Conservation (phyloP, 768 basidiomycete genomes). For the Boletus sp. region DNA sequence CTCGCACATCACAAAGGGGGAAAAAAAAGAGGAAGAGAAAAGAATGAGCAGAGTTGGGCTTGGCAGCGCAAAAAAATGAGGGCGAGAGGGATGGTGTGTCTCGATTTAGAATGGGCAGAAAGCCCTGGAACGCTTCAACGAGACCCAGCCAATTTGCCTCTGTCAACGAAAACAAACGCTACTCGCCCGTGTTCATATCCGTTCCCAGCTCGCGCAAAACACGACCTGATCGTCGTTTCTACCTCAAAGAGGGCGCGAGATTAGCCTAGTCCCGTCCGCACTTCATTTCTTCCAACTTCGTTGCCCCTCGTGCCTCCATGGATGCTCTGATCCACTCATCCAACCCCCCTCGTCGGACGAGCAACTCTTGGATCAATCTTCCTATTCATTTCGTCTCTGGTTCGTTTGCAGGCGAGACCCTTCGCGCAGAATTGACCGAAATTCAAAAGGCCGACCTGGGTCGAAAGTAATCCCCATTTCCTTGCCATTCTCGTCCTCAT, state of each 20-base stretch:
- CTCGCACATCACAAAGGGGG: not conserved
- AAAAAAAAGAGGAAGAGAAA: no score
- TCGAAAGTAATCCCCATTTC: slow-evolving; percentile 47
- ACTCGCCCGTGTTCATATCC: slow-evolving; percentile 4
- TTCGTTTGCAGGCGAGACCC: slow-evolving; percentile 54
- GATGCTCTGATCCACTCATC: slow-evolving; percentile 14
- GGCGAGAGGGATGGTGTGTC: slow-evolving; percentile 6
- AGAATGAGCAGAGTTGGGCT: slow-evolving; percentile 3
- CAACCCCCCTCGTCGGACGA: slow-evolving; percentile 26
- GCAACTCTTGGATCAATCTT: slow-evolving; percentile 25
- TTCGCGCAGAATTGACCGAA: slow-evolving; percentile 55
- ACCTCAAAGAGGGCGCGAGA: slow-evolving; percentile 4
- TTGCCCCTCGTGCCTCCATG: slow-evolving; percentile 12
- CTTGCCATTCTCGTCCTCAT: not conserved
- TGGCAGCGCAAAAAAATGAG: slow-evolving; percentile 1
- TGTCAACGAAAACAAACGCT: slow-evolving; percentile 1
- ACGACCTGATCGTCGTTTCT: slow-evolving; percentile 13
- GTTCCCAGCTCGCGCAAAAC: slow-evolving; percentile 3
- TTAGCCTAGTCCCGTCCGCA: not conserved
- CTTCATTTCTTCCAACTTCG: not conserved
- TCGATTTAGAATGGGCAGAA: slow-evolving; percentile 24
- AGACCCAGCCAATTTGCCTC: not conserved
- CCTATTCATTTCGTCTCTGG: slow-evolving; percentile 58
- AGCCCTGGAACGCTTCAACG: slow-evolving; percentile 4
- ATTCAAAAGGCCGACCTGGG: slow-evolving; percentile 66